Evolutionary conservation across 306 rosid species (phyloP), one percentile per base, ranked within the genome.

Genomic region (Acacia melanoxylon): DNA sequence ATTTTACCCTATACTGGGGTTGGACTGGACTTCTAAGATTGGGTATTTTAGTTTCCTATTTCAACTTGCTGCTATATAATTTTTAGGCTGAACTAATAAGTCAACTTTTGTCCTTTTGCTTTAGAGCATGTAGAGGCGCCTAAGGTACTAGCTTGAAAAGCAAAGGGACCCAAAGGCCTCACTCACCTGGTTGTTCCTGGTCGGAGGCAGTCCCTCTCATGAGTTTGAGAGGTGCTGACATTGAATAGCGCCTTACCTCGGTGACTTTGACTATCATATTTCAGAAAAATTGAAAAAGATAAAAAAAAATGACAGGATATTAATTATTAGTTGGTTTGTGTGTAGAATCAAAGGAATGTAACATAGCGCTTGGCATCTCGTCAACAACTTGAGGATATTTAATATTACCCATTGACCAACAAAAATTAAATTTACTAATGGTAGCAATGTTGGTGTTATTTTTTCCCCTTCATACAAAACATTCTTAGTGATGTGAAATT

Each of bases 401-500:
- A 17, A 11, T 22, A 69, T 22, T 2, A 22, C 31, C 15, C 31
- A 22, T 63, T 63, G 41, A 51, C 33, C 69, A 75, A 46, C 24
- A 25, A 42, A 72, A 35, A 16, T 63, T 33, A 33, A 68, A 72
- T 65, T 76, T 51, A 68, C 70, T 37, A 41, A 33, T 76, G 22
- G 68, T 29, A 6, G 68, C n/a, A 27, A 63, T 29, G 20, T 49
- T 80, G 17, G 15, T 74, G 66, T 35, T 42, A 16, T 68, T 58
- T 49, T 63, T 54, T 1, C 13, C 22, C 37, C 44, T 56, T 77
- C 66, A 68, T 77, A 59, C 78, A 7, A 5, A 14, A 45, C 17
- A 79, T 27, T 22, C 48, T 12, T 77, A 10, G 68, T 79, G 77
- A 80, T 51, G 45, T 77, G 41, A 19, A 58, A 80, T 80, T 77